A percentile compares a stretch with the other conserved stretches of the same genome.
Evolutionary conservation across 495 filamentous ascomycete genomes (phyloP).

Genomic region (Xylona heveae): DNA sequence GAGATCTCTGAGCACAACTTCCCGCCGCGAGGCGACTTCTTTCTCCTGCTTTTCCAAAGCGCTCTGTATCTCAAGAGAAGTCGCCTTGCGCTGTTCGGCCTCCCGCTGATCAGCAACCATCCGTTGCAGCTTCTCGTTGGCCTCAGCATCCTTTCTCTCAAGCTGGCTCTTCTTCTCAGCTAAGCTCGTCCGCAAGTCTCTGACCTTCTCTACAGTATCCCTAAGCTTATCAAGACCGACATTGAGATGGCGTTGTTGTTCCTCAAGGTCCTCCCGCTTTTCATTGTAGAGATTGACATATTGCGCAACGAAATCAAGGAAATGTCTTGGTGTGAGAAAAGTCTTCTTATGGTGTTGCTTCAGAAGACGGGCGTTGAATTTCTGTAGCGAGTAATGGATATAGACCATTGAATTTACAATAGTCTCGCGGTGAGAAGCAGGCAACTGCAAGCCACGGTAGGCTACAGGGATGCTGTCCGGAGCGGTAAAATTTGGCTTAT

Average conservation of each 20-base stretch:
- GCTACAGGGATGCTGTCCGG: constrained; percentile 83
- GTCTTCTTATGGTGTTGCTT: constrained; percentile 83
- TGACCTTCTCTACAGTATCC: constrained; percentile 94
- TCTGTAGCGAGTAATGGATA: constrained; percentile 82
- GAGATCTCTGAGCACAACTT: constrained; percentile 73
- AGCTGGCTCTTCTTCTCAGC: constrained; percentile 86
- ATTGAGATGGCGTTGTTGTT: constrained; percentile 94
- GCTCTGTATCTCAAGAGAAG: constrained; percentile 70
- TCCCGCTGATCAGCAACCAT: constrained; percentile 96
- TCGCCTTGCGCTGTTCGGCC: constrained; percentile 75
- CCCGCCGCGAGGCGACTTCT: constrained; percentile 62
- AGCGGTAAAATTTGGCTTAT: constrained; percentile 63
- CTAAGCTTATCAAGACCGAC: constrained; percentile 94
- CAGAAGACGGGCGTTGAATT: constrained; percentile 69
- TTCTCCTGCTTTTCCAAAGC: constrained; percentile 77
- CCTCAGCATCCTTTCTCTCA: constrained; percentile 81
- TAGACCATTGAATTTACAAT: constrained; percentile 97
- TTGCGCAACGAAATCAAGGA: constrained; percentile 93
- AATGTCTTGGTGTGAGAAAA: constrained; percentile 88
- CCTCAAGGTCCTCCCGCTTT: constrained; percentile 94
- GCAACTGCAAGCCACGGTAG: constrained; percentile 65
- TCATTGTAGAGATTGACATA: constrained; percentile 96
- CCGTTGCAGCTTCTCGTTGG: constrained; percentile 86
- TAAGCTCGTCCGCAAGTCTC: constrained; percentile 71
- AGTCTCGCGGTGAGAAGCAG: constrained; percentile 71